Conservation (phyloP, 2,329 filamentous ascomycete genomes). For the Claviceps sp. region DNA sequence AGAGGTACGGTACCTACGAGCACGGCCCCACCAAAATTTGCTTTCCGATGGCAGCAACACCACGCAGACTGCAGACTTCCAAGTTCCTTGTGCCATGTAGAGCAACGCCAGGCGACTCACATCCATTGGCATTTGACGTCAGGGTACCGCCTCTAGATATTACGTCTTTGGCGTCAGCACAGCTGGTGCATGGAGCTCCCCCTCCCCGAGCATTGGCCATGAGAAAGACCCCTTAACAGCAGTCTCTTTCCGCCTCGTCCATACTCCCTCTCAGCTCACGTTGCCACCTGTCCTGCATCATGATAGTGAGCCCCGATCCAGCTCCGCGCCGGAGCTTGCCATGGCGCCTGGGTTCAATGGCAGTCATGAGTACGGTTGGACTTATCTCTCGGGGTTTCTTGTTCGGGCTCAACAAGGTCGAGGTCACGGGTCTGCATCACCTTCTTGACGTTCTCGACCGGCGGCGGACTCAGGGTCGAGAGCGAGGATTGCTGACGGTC, state of each 20-base stretch:
- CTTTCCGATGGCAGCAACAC: too few species aligned
- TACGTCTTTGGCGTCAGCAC: too few species aligned
- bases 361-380: slow-evolving; percentile 61
- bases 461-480: slow-evolving; percentile 49
- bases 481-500: slow-evolving; percentile 69
- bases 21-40: neutral
- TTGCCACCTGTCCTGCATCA: neutral
- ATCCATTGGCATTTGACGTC: too few species aligned
- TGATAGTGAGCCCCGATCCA: slow-evolving; percentile 13
- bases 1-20: neutral
- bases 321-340: slow-evolving; percentile 40
- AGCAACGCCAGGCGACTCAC: too few species aligned
- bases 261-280: neutral
- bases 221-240: neutral
- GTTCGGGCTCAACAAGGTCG: slow-evolving; percentile 57
- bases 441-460: slow-evolving; percentile 67
- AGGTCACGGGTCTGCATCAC: slow-evolving; percentile 61
- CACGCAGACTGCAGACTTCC: neutral
- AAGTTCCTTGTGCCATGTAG: too few species aligned
- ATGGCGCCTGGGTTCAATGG: slow-evolving; percentile 62
- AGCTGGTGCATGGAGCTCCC: neutral
- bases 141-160: neutral
- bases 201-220: neutral
- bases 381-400: slow-evolving; percentile 62
- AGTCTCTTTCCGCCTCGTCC: neutral